Evolutionary conservation across 805 yeast species (phyloP), one percentile per base, ranked within the genome.

Genomic region (Ascoidea rubescens): DNA sequence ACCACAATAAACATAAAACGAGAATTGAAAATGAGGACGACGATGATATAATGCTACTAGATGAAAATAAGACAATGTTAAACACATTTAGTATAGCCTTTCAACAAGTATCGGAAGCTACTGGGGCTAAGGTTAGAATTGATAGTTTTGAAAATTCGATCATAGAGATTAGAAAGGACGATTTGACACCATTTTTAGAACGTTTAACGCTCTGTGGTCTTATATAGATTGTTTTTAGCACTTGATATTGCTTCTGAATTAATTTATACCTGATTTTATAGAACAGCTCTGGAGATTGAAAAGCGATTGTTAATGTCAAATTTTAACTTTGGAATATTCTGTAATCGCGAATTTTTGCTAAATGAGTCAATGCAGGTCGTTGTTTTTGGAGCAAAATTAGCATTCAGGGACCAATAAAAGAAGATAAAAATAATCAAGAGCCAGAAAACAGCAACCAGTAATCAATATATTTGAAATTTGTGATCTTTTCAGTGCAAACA

Each of bases 141-240:
- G 98, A 93, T 64, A 88, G 96, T 61, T 93, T 93, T 67, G 98
- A 93, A 64, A 86, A 95, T 57, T 81, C 97, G 3, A 87, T 93
- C 28, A 88, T 93, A 47, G 97, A 93, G 67, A 82, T 93, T 47
- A 70, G 87, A 54, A 84, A 82, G 61, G 96, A 90, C 49, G 99
- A 93, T 64, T 70, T 93, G 56, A 73, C 88, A 4, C 87, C 96
- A 50, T 93, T 93, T 62, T 67, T 93, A 55, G 98, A 93, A 63
- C 79, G 80, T 54, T 69, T 91, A 55, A 87, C 96, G 8, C 64
- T 84, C 49, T 83, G 89, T 69, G 90, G 90, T 1, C 63, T 78
- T 49, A 67, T 76, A n/a, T 71, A 54, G 53, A 43, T 43, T n/a
- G 45, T n/a, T 43, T 43, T 14, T n/a, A 43, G n/a, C 16, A 43